phyloP scores from a whole-genome alignment of 106 monocot genomes.

The Xerophyta viscosa region DNA sequence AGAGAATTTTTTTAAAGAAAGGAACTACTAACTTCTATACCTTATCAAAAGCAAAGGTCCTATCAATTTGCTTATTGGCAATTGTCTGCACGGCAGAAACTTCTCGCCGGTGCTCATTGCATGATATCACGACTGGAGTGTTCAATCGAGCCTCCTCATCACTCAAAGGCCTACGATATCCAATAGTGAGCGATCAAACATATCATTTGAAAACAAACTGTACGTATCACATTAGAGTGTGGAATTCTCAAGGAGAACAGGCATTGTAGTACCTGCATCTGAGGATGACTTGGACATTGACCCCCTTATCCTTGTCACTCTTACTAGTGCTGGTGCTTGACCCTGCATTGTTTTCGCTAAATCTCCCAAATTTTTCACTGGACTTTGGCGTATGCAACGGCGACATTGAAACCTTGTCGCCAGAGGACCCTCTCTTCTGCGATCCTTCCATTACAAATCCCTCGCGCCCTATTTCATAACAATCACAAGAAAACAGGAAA shows the following conservation, averaged over 20 bases:
- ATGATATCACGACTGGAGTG: conserved; percentile 79
- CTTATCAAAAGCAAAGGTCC: conserved; percentile 87
- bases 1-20: not conserved
- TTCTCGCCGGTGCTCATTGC: conserved; percentile 77
- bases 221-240: too few species aligned
- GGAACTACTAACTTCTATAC: conserved; percentile 14
- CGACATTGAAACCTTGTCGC: conserved; percentile 15
- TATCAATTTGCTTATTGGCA: conserved; percentile 88
- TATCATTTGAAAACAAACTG: too few species aligned
- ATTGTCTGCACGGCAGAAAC: conserved; percentile 74
- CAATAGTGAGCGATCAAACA: too few species aligned
- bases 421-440: conserved; percentile 24
- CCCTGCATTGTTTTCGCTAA: conserved; percentile 45
- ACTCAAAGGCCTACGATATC: conserved; percentile 52
- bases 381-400: conserved; percentile 46
- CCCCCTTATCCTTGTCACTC: conserved; percentile 72
- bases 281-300: conserved; percentile 88
- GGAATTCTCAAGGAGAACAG: too few species aligned
- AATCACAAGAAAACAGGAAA: not conserved
- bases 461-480: not conserved
- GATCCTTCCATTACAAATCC: conserved; percentile 22
- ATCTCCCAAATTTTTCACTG: conserved; percentile 43
- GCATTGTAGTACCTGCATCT: conserved; percentile 58
- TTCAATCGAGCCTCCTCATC: conserved; percentile 77
- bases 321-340: conserved; percentile 23